Conservation (phyloP, 352 stramenopile genomes). For the Pythium utonaiense region DNA sequence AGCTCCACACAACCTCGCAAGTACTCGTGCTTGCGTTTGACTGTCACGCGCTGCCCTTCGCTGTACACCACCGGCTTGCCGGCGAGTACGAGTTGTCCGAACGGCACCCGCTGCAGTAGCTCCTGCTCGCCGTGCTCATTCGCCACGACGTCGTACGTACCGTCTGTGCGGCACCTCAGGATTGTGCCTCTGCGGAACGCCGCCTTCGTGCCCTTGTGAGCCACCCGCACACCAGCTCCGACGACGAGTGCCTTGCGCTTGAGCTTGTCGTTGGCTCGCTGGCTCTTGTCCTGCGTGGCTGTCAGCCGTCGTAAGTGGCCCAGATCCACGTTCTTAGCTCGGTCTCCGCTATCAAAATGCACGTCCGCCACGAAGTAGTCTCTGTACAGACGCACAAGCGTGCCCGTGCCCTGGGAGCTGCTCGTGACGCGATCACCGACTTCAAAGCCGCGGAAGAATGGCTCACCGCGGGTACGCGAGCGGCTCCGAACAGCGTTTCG, state of each 20-base stretch:
- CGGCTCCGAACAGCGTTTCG: constrained; percentile 1
- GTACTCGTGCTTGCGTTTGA: constrained; percentile 56
- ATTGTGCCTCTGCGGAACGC: constrained; percentile 43
- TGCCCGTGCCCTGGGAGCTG: constrained; percentile 34
- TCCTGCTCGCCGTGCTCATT: constrained; percentile 45
- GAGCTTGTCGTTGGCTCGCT: neutral
- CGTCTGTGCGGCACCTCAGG: constrained; percentile 43
- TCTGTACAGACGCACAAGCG: constrained; percentile 55
- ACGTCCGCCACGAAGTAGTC: constrained; percentile 72
- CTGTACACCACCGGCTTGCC: constrained; percentile 32
- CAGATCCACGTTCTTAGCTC: constrained; percentile 58
- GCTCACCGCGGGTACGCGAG: neutral
- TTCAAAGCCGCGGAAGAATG: constrained; percentile 29
- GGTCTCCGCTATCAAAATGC: constrained; percentile 58
- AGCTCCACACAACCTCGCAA: constrained; percentile 36
- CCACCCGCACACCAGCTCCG: constrained; percentile 35
- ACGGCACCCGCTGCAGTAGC: constrained; percentile 36
- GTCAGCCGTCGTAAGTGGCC: constrained; percentile 29
- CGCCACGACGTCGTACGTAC: constrained; percentile 59
- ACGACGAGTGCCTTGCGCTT: constrained; percentile 11
- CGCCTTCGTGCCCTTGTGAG: constrained; percentile 51
- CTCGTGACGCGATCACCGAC: constrained; percentile 52
- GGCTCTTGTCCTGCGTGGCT: neutral
- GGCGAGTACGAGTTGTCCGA: constrained; percentile 21
- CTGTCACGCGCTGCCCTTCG: constrained; percentile 39